Evolutionary conservation across 2,329 filamentous ascomycete species (phyloP), one percentile per base, ranked within the genome.

Genomic region (Botrytis elliptica): DNA sequence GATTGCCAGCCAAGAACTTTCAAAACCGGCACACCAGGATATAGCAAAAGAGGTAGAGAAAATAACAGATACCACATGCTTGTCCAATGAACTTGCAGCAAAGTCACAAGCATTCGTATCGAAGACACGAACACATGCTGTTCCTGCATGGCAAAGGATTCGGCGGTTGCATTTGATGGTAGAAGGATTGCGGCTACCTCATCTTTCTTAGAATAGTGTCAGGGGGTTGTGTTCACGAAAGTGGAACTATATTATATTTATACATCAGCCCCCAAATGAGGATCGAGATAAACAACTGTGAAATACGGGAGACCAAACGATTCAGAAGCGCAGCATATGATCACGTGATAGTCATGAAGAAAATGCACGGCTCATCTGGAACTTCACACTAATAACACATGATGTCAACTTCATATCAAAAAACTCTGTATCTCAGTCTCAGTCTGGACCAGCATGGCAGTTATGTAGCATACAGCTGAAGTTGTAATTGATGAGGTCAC

Each of bases 141-240:
- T 68, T 22, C 25, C 40, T 49, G 42, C 71, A 72, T 72, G 33
- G 25, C 49, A 59, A 40, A 72, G 71, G 71, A 72, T 72, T 44
- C 18, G 8, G 55, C 42, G 22, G 42, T 65, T 71, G 18, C 36
- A 65, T 65, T 29, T 25, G 46, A 14, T 29, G 36, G 36, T 71
- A 55, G 59, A 65, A 72, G 71, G 71, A 72, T 72, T 38, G 46
- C 40, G 66, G 33, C 66, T 52, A 63, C 20, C 52, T 68, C 42
- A 44, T 68, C 36, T 9, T 46, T 68, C 64, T 72, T 72, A 69
- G 55, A 69, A 72, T 72, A 69, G 62, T 44, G 66, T 12, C 49
- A n/a, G 46, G 70, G 29, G 16, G 49, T 68, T 36, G 25, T 52
- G 33, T 49, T 40, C 29, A 57, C 25, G 36, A 42, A 33, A 57